phyloP scores from a whole-genome alignment of 2,329 filamentous ascomycete species.

The Colletotrichum sp. region DNA sequence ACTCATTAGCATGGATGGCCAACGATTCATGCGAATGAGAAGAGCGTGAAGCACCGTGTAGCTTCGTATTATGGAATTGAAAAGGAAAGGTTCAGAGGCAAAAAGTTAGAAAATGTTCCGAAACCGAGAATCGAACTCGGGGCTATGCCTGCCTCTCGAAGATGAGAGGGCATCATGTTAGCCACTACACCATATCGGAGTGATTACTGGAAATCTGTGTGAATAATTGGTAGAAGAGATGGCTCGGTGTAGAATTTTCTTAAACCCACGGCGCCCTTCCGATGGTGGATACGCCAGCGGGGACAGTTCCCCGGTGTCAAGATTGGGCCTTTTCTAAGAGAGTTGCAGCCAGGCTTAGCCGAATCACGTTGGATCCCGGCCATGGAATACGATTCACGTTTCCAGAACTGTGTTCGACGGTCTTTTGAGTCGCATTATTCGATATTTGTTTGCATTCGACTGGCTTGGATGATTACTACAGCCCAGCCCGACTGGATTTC shows the following conservation, averaged over 20 bases:
- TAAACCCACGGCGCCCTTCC: not conserved
- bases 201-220: not conserved
- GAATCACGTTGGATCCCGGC: not conserved
- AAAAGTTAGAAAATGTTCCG: not conserved
- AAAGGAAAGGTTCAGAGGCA: not conserved
- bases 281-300: not conserved
- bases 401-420: not conserved
- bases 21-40: not conserved
- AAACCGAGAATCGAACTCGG: conserved; percentile 1
- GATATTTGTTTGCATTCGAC: not conserved
- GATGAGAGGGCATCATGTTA: not conserved
- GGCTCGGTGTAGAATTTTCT: not conserved
- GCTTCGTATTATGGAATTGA: not conserved
- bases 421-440: not conserved
- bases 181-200: not conserved
- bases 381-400: not conserved
- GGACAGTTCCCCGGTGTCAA: not conserved
- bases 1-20: not conserved
- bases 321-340: not conserved
- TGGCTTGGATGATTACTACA: not conserved
- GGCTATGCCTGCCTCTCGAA: not conserved
- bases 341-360: not conserved
- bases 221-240: not conserved
- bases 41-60: not conserved
- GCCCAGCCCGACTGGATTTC: not conserved